Conservation (phyloP, 495 filamentous ascomycete genomes). For the Daldinia loculata region DNA sequence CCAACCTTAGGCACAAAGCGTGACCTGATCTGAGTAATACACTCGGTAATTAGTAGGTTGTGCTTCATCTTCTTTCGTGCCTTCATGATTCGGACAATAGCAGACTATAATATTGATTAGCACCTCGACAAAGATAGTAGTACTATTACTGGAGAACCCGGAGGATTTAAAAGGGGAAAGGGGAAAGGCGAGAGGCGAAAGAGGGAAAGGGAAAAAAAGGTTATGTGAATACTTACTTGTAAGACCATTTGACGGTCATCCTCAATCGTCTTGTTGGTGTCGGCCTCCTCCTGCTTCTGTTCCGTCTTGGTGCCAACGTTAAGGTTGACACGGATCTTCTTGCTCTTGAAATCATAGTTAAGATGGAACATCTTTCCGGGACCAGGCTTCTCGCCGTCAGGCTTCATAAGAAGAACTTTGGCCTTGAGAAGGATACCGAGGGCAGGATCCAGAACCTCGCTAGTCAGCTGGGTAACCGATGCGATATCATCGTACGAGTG, state of each 20-base stretch:
- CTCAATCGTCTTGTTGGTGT: slow-evolving; percentile 99
- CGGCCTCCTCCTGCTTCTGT: slow-evolving; percentile 91
- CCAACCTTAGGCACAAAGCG: slow-evolving; percentile 91
- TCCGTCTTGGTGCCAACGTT: slow-evolving; percentile 95
- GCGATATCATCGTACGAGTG: slow-evolving; percentile 87
- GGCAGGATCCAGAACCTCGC: slow-evolving; percentile 85
- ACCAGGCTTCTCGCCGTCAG: slow-evolving; percentile 77
- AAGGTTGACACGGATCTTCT: slow-evolving; percentile 95
- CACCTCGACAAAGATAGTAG: background rate
- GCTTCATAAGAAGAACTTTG: slow-evolving; percentile 76
- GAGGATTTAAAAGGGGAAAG: slow-evolving; percentile 20
- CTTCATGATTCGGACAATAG: slow-evolving; percentile 99
- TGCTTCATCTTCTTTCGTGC: slow-evolving; percentile 99
- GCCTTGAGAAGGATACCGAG: slow-evolving; percentile 88
- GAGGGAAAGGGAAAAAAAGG: slow-evolving; percentile 56
- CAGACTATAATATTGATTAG: slow-evolving; percentile 70
- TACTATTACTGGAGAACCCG: background rate
- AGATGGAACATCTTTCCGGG: slow-evolving; percentile 78
- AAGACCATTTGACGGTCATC: slow-evolving; percentile 95
- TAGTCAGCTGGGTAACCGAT: slow-evolving; percentile 76
- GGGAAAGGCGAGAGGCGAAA: too few relatives aligned
- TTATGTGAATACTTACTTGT: slow-evolving; percentile 72
- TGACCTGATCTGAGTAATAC: slow-evolving; percentile 91
- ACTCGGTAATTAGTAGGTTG: slow-evolving; percentile 88
- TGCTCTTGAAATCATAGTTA: slow-evolving; percentile 96